phyloP scores from a whole-genome alignment of 2,329 filamentous ascomycete genomes.

The Coniochaeta hoffmannii region DNA sequence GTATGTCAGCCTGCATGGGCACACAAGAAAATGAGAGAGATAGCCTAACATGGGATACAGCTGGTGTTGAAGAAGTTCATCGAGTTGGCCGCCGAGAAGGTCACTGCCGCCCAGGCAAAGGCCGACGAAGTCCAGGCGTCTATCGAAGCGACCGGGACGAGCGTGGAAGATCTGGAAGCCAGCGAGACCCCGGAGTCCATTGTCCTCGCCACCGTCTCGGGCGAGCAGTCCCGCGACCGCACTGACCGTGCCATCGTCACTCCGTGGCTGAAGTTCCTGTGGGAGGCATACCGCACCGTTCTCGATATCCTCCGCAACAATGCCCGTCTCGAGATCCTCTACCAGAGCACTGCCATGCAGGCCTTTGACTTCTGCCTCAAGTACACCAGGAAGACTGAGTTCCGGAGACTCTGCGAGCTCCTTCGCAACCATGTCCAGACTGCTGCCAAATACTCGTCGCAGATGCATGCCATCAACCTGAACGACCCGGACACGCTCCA shows the following conservation, averaged over 20 bases:
- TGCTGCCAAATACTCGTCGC: slow-evolving; percentile 95
- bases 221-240: slow-evolving; percentile 93
- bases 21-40: slow-evolving; percentile 14
- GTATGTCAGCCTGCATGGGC: slow-evolving; percentile 30
- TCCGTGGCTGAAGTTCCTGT: slow-evolving; percentile 98
- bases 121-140: slow-evolving; percentile 89
- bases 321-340: slow-evolving; percentile 92
- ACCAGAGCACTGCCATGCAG: slow-evolving; percentile 96
- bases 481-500: slow-evolving; percentile 96
- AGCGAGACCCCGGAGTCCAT: slow-evolving; percentile 98
- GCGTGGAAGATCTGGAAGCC: slow-evolving; percentile 91
- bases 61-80: slow-evolving; percentile 97
- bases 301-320: slow-evolving; percentile 99
- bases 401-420: slow-evolving; percentile 95
- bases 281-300: slow-evolving; percentile 98
- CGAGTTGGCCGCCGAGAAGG: slow-evolving; percentile 91
- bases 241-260: slow-evolving; percentile 98
- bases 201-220: slow-evolving; percentile 92
- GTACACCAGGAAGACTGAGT: slow-evolving; percentile 98
- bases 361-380: slow-evolving; percentile 98
- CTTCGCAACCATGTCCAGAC: slow-evolving; percentile 98
- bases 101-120: slow-evolving; percentile 90
- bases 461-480: slow-evolving; percentile 99
- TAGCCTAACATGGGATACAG: slow-evolving; percentile 28
- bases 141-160: slow-evolving; percentile 70